Conservation (phyloP, 2,329 filamentous ascomycete genomes). For the Fusarium succisae region DNA sequence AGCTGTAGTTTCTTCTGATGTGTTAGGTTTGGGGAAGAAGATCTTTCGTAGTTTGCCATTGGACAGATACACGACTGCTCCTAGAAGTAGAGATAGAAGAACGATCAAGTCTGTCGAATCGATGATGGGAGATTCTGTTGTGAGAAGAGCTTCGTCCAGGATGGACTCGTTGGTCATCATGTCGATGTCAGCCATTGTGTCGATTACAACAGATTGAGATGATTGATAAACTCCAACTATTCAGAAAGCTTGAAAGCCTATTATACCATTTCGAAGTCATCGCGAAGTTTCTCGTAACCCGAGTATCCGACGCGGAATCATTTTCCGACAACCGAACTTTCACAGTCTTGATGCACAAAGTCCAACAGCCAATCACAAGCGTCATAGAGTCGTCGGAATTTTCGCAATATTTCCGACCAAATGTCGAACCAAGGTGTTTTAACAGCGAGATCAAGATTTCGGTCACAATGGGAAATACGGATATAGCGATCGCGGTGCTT, state of each 20-base stretch:
- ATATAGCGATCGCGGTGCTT: neutral
- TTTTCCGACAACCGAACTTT: neutral
- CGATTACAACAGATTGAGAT: too few species aligned
- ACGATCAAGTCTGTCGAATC: neutral
- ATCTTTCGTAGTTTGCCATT: neutral
- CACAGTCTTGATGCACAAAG: rapidly evolving
- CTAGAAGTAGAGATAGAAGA: neutral
- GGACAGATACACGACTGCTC: neutral
- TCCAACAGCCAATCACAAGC: neutral
- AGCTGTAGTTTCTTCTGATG: neutral
- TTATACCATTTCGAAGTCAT: neutral
- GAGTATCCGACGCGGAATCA: neutral
- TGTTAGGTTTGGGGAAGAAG: rapidly evolving
- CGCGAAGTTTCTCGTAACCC: neutral
- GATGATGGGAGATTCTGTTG: neutral
- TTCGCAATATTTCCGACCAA: neutral
- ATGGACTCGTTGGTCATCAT: neutral
- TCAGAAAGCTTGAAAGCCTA: neutral
- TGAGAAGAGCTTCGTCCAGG: neutral
- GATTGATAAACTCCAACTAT: too few species aligned
- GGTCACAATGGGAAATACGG: neutral
- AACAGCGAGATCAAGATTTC: neutral
- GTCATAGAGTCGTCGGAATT: neutral
- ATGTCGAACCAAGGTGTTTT: neutral
- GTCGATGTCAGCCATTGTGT: neutral